phyloP scores from a whole-genome alignment of 2,329 filamentous ascomycete species.

The Dothidotthia symphoricarpi region DNA sequence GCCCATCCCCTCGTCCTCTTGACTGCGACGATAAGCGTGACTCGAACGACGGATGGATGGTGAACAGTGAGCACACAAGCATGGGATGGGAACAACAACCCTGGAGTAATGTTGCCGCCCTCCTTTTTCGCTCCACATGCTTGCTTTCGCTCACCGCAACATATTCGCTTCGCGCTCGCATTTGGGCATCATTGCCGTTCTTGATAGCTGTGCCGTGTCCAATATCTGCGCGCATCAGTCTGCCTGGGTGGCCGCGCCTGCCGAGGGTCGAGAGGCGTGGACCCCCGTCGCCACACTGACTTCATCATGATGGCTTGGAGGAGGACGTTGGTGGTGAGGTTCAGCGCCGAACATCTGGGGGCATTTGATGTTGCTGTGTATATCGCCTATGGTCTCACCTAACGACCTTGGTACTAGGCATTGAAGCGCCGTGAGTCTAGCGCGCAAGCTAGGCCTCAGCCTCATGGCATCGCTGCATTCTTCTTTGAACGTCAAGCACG shows the following conservation, averaged over 20 bases:
- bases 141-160: constrained; percentile 20
- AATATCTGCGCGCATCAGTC: constrained; percentile 36
- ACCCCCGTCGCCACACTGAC: background rate
- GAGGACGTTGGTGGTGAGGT: background rate
- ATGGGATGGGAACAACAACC: background rate
- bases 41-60: constrained; percentile 1
- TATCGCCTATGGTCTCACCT: constrained; percentile 11
- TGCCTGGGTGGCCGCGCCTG: constrained; percentile 22
- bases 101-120: constrained; percentile 3
- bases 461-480: constrained; percentile 27
- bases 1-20: no score
- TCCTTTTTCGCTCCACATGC: constrained; percentile 13
- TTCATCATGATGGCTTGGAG: background rate
- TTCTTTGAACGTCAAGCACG: constrained; percentile 23
- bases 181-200: constrained; percentile 32
- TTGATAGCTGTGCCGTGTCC: constrained; percentile 33
- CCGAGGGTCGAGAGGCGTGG: constrained; percentile 18
- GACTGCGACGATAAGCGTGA: background rate
- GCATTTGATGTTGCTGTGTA: background rate
- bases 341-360: background rate
- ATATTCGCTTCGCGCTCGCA: constrained; percentile 21
- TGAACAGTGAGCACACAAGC: background rate
- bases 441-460: constrained; percentile 30
- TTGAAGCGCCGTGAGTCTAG: constrained; percentile 25
- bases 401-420: constrained; percentile 24